Base-by-base conservation (phyloP, 768 basidiomycete species). In the Leucocoprinus birnbaumii region DNA sequence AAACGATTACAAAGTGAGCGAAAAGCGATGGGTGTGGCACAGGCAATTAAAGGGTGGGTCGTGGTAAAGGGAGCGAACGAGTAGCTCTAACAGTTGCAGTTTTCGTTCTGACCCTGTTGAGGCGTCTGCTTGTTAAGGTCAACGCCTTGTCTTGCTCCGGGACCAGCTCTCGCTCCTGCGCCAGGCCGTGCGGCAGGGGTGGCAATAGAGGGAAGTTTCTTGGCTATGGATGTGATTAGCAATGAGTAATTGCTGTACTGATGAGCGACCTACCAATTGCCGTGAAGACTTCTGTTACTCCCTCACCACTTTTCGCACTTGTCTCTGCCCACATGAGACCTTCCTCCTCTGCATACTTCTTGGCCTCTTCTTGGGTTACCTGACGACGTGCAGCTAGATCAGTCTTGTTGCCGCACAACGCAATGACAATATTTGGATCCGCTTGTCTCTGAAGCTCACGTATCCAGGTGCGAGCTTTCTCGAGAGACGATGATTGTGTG, bases 401-500 rank as follows among this genome's bases (percentile, higher is more conserved):
- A 25, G 85, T 73, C 74, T 98, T 98, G 80, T 98, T 98, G 46
- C 96, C 96, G 56, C 94, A 96, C 34, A 98, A 85, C 38, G 93
- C 90, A 68, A 98, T 96, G 63, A 96, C 84, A 77, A 97, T 98
- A 42, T 88, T 91, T 6, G 96, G 95, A 68, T 98, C 96, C 54
- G 95, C 96, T 73, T 98, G 95, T 52, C 95, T 92, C 66, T 97
- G 94, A 2, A 98, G 84, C 70, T 98, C 95, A 49, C 90, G 82
- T 67, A 98, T 95, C 96, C 96, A 98, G 59, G 87, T 86, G 62
- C 89, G 88, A 25, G 96, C 96, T 73, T 96, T 97, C 75, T 96
- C 92, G 59, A 96, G 83, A 2, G 95, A 96, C 21, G 92, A 79
- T 7, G 87, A 68, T 66, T 93, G 89, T 40, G 97, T 98, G 69